Percentiles rank a stretch among this genome's conserved stretches.
Conservation (phyloP, 306 rosid genomes). For the Pachyrhizus erosus region DNA sequence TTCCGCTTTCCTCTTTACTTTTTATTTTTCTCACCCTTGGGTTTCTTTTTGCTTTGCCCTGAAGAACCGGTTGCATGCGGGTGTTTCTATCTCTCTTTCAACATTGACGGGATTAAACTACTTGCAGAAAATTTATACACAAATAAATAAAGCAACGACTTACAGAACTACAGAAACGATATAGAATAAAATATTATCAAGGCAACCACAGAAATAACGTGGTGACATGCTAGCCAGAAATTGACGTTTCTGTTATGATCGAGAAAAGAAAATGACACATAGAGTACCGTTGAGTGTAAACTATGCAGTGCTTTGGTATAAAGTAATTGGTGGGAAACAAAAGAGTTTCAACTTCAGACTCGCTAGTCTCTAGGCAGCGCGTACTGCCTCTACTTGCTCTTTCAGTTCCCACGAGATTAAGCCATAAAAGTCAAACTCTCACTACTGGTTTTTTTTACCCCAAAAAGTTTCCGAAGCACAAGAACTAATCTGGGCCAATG, state of each 20-base stretch:
- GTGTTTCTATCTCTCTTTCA: slow-evolving; percentile 15
- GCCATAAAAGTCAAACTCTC: slow-evolving; percentile 7
- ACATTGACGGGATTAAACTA: slow-evolving; percentile 40
- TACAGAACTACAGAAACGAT: slow-evolving; percentile 25
- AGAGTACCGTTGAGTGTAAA: background rate
- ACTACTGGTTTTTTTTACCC: background rate
- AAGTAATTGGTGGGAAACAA: background rate
- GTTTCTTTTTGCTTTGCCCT: slow-evolving; percentile 48
- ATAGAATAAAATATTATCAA: slow-evolving; percentile 3
- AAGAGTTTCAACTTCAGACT: background rate
- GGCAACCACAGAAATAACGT: slow-evolving; percentile 36
- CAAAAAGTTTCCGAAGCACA: slow-evolving; percentile 10
- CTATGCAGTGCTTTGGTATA: slow-evolving; percentile 3
- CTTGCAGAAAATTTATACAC: background rate
- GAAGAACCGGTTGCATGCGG: slow-evolving; percentile 43
- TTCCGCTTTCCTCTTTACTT: slow-evolving; percentile 1
- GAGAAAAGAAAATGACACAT: slow-evolving; percentile 32
- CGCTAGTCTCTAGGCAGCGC: background rate
- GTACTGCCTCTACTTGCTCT: background rate
- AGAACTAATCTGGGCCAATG: slow-evolving; percentile 29
- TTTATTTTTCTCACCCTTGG: background rate
- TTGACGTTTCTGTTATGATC: slow-evolving; percentile 36
- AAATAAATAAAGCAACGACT: slow-evolving; percentile 36
- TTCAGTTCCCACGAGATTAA: background rate
- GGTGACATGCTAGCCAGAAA: slow-evolving; percentile 36